A percentile compares a stretch with the other conserved stretches of the same genome.
Evolutionary conservation across 495 filamentous ascomycete genomes (phyloP).

Genomic region (Penicillium lividum): DNA sequence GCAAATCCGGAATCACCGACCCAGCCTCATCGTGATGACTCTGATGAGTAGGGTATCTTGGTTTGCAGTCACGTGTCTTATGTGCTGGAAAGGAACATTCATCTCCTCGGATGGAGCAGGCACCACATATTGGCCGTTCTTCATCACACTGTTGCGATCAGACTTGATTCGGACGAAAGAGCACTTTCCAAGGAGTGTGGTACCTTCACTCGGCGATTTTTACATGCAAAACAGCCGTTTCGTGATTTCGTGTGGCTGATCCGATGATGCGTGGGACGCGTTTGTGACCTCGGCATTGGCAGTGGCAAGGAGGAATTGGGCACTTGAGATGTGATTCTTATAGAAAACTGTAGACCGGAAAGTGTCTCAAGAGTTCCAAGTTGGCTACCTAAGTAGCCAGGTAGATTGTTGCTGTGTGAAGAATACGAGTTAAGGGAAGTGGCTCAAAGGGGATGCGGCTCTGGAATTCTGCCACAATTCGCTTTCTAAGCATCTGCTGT

Average conservation of each 20-base stretch:
- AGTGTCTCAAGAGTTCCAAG: no score
- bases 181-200: no score
- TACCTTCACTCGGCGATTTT: constrained; percentile 26
- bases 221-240: constrained; percentile 27
- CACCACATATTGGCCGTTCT: constrained; percentile 25
- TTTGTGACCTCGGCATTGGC: background rate
- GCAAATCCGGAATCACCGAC: no score
- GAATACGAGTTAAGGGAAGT: no score
- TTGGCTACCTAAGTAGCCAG: no score
- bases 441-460: no score
- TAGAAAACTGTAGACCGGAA: no score
- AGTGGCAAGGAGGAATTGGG: background rate
- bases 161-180: background rate
- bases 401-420: no score
- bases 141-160: constrained; percentile 28
- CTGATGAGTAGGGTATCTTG: constrained; percentile 6
- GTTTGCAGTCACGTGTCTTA: constrained; percentile 5
- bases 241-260: constrained; percentile 27
- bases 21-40: background rate
- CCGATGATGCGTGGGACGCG: constrained; percentile 9
- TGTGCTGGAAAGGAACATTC: constrained; percentile 21
- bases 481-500: no score
- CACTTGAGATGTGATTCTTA: background rate
- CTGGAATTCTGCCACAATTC: no score
- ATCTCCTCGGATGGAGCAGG: constrained; percentile 19